Conservation (phyloP, 371 early-diverging fungal genomes). For the Saksenaea vasiformis region DNA sequence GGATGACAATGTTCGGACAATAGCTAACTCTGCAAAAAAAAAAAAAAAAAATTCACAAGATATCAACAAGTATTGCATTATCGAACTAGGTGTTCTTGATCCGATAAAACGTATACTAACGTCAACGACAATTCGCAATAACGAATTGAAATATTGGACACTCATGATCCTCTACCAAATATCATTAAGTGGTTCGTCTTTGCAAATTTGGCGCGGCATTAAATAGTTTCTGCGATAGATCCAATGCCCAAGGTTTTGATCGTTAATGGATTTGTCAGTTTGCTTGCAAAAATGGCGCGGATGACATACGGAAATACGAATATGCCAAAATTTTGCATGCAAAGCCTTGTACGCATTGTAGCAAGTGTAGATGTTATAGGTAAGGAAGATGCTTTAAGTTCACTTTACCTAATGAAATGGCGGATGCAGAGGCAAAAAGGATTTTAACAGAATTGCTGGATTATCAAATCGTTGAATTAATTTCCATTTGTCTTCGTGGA, state of each 20-base stretch:
- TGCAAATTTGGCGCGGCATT: not conserved
- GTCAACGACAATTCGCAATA: slow-evolving; percentile 58
- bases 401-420: not conserved
- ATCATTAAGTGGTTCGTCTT: slow-evolving; percentile 57
- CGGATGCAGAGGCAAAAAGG: slow-evolving; percentile 34
- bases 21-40: not conserved
- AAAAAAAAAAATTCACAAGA: slow-evolving; percentile 43
- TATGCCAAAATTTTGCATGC: slow-evolving; percentile 84
- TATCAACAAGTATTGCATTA: slow-evolving; percentile 50
- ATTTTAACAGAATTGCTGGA: slow-evolving; percentile 61
- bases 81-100: slow-evolving; percentile 64
- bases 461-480: slow-evolving; percentile 66
- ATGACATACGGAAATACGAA: slow-evolving; percentile 79
- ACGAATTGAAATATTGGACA: slow-evolving; percentile 82
- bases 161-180: slow-evolving; percentile 78
- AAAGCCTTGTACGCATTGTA: slow-evolving; percentile 77
- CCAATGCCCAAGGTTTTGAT: slow-evolving; percentile 64
- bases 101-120: slow-evolving; percentile 62
- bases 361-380: slow-evolving; percentile 57
- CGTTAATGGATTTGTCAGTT: slow-evolving; percentile 55
- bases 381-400: slow-evolving; percentile 5
- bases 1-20: not conserved
- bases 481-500: slow-evolving; percentile 70
- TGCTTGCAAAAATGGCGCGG: slow-evolving; percentile 71
- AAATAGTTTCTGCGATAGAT: slow-evolving; percentile 35